Conservation (phyloP, 495 filamentous ascomycete genomes). For the Pseudotulostoma volvatum region DNA sequence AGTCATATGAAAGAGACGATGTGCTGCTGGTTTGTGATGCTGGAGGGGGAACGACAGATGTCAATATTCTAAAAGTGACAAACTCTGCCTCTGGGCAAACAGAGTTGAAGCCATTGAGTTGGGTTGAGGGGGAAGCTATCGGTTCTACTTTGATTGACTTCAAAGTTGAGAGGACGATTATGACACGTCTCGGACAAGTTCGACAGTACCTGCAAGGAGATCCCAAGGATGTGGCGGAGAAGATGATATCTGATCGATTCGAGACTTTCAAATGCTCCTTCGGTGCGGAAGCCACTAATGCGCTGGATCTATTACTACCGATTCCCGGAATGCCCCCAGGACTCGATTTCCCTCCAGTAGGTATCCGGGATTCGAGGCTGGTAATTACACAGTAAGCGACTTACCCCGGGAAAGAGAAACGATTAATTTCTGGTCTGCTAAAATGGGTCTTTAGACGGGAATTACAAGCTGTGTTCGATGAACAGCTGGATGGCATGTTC, state of each 20-base stretch:
- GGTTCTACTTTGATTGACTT: constrained; percentile 26
- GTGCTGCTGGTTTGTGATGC: constrained; percentile 38
- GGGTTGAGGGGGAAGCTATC: constrained; percentile 25
- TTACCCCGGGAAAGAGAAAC: no score
- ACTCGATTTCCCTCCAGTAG: constrained; percentile 10
- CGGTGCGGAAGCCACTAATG: constrained; percentile 14
- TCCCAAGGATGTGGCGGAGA: constrained; percentile 13
- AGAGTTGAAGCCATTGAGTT: constrained; percentile 19
- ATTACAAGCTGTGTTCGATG: constrained; percentile 26
- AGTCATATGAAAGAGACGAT: constrained; percentile 22
- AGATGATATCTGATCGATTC: constrained; percentile 22
- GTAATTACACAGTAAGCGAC: constrained; percentile 14
- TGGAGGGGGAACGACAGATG: constrained; percentile 38
- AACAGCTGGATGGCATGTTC: constrained; percentile 36
- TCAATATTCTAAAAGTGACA: constrained; percentile 20
- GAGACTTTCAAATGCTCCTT: constrained; percentile 25
- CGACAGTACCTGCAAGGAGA: constrained; percentile 7
- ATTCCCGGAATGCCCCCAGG: constrained; percentile 13
- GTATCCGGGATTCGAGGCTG: constrained; percentile 20
- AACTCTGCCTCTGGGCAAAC: constrained; percentile 16
- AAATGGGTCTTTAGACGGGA: no score
- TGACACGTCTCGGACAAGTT: constrained; percentile 12
- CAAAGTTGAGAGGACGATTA: constrained; percentile 13
- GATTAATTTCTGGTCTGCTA: no score
- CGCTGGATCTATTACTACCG: constrained; percentile 15